A percentile compares a stretch with the other conserved stretches of the same genome.
These are phyloP conservation scores for Macrophomina phaseolina DNA, from an alignment of 2,329 filamentous ascomycete genomes.

Conservation along the genomic window DNA sequence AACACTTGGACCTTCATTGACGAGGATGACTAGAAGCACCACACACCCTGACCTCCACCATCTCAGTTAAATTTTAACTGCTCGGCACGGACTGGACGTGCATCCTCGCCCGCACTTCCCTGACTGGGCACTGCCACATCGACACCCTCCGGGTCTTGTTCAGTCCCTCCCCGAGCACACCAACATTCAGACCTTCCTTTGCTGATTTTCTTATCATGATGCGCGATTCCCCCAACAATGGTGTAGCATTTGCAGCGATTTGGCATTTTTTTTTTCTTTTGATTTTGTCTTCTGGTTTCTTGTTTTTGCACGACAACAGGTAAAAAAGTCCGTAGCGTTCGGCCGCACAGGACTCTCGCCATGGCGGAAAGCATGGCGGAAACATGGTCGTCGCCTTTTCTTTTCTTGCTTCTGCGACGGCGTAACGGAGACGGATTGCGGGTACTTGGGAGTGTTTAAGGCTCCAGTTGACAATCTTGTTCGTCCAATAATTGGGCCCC, in stretches of 20 bases:
- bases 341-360: not conserved
- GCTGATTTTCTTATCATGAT: not conserved
- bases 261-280: not conserved
- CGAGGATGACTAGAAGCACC: not conserved
- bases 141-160: too few species aligned
- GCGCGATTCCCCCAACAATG: not conserved
- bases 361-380: not conserved
- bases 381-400: not conserved
- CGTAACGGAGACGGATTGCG: not conserved
- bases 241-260: not conserved
- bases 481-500: too few species aligned
- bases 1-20: conserved; percentile 12
- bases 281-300: not conserved
- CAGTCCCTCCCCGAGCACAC: too few species aligned
- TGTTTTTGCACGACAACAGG: too few species aligned
- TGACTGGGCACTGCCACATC: too few species aligned
- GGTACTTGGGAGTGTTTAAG: too few species aligned
- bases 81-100: too few species aligned
- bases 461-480: too few species aligned
- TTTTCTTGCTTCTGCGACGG: not conserved
- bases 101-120: too few species aligned
- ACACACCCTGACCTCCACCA: not conserved
- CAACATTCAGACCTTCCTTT: too few species aligned
- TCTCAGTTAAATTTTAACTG: too few species aligned
- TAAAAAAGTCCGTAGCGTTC: too few species aligned